These are phyloP conservation scores for Skeletonema tropicum DNA, from an alignment of 108 stramenopile species.

Conservation along the genomic window DNA sequence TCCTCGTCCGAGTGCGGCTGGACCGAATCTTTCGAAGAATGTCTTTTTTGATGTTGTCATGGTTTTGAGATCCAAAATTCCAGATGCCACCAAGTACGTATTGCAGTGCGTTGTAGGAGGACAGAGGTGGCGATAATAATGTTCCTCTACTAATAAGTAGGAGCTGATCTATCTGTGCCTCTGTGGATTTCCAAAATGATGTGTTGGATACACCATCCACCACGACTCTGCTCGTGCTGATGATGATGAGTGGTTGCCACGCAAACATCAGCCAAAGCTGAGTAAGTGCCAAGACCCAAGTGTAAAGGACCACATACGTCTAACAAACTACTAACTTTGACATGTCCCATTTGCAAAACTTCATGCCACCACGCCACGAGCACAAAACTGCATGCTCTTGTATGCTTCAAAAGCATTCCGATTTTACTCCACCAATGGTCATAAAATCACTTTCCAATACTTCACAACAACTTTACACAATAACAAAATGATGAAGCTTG, in stretches of 20 bases:
- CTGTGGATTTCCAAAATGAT: not conserved
- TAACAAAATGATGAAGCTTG: constrained; percentile 41
- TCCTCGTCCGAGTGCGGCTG: constrained; percentile 14
- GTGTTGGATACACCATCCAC: not conserved
- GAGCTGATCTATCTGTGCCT: not conserved
- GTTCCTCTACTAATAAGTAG: not conserved
- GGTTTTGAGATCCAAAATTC: not conserved
- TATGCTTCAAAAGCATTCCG: not conserved
- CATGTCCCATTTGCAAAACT: not conserved
- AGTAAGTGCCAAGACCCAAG: not conserved
- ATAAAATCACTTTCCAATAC: not conserved
- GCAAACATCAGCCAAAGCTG: not conserved
- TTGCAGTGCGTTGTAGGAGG: not conserved
- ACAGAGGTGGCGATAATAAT: not conserved
- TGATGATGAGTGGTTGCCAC: not conserved
- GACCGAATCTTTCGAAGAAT: constrained; percentile 25
- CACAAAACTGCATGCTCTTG: not conserved
- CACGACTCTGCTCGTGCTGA: not conserved
- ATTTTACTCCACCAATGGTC: not conserved
- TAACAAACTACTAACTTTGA: not conserved
- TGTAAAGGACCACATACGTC: not conserved
- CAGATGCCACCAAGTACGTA: not conserved
- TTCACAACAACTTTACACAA: not conserved
- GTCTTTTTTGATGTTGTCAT: constrained; percentile 6
- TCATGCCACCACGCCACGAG: not conserved